These are phyloP conservation scores for Phytophthora europaea DNA, from an alignment of 352 stramenopile genomes.

Conservation along the genomic window DNA sequence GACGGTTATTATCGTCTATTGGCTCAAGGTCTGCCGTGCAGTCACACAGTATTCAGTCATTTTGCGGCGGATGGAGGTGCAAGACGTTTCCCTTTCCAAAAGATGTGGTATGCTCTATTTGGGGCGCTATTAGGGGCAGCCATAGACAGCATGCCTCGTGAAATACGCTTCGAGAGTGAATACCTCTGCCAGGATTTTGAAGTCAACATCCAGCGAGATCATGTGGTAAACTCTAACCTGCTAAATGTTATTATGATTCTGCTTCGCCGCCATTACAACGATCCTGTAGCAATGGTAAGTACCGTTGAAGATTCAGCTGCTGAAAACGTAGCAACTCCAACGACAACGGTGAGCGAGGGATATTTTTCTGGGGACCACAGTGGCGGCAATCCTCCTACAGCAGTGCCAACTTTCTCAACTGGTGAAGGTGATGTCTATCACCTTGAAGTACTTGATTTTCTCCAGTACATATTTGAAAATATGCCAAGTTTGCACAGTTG, in stretches of 20 bases:
- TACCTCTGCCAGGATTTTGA: conserved; percentile 78
- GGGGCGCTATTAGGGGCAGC: conserved; percentile 70
- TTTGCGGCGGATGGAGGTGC: conserved; percentile 3
- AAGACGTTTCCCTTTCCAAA: conserved; percentile 62
- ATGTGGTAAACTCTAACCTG: conserved; percentile 61
- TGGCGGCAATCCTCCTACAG: not conserved
- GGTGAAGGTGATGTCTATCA: conserved; percentile 39
- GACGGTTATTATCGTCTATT: conserved; percentile 80
- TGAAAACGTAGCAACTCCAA: conserved; percentile 5
- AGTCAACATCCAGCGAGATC: conserved; percentile 68
- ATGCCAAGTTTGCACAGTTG: conserved; percentile 57
- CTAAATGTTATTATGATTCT: conserved; percentile 62
- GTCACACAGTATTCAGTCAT: conserved; percentile 37
- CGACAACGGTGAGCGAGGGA: not conserved
- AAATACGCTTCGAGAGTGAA: conserved; percentile 73
- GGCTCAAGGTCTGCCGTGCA: conserved; percentile 66
- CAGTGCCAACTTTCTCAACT: not conserved
- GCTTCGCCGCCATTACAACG: conserved; percentile 68
- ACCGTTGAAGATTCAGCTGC: conserved; percentile 1
- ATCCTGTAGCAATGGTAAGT: conserved; percentile 48
- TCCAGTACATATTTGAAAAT: conserved; percentile 55
- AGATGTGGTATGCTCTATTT: conserved; percentile 80
- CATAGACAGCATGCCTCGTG: conserved; percentile 66
- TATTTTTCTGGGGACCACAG: not conserved
- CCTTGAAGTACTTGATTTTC: conserved; percentile 66